phyloP scores from a whole-genome alignment of 176 grass and related monocot genomes.

The Miscanthus lutarioriparius region DNA sequence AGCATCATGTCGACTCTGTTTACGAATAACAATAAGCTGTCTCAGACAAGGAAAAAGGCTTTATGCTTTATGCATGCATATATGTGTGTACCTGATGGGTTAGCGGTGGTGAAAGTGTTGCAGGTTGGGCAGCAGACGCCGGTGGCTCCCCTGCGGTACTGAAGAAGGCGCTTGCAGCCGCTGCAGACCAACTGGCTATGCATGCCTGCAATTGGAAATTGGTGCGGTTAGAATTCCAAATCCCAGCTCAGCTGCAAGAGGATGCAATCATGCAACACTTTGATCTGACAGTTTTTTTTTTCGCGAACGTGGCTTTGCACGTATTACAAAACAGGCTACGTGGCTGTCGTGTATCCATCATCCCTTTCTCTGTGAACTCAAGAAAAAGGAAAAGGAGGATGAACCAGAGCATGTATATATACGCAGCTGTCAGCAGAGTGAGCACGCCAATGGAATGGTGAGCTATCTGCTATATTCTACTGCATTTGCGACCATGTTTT shows the following conservation, averaged over 20 bases:
- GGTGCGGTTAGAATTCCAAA: neutral
- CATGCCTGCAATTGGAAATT: slow-evolving; percentile 32
- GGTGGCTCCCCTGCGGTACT: slow-evolving; percentile 39
- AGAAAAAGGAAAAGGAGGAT: neutral
- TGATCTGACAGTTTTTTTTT: neutral
- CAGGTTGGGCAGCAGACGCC: slow-evolving; percentile 46
- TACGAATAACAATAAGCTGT: neutral
- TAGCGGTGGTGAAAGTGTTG: slow-evolving; percentile 35
- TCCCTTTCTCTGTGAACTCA: neutral
- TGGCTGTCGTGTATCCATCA: neutral
- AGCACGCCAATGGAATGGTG: neutral
- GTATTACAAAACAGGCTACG: neutral
- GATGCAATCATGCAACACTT: neutral
- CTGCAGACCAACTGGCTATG: slow-evolving; percentile 40
- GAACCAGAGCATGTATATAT: no score
- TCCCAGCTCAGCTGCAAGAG: neutral
- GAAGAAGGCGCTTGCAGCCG: slow-evolving; percentile 46
- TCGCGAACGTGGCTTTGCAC: no score
- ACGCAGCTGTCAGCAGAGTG: neutral
- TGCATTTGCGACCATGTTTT: neutral
- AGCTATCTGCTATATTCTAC: neutral
- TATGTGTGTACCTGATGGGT: slow-evolving; percentile 22
- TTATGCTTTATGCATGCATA: neutral
- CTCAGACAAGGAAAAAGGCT: neutral
- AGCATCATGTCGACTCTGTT: neutral